phyloP scores from a whole-genome alignment of 495 filamentous ascomycete genomes.

The Penicillium salamii region DNA sequence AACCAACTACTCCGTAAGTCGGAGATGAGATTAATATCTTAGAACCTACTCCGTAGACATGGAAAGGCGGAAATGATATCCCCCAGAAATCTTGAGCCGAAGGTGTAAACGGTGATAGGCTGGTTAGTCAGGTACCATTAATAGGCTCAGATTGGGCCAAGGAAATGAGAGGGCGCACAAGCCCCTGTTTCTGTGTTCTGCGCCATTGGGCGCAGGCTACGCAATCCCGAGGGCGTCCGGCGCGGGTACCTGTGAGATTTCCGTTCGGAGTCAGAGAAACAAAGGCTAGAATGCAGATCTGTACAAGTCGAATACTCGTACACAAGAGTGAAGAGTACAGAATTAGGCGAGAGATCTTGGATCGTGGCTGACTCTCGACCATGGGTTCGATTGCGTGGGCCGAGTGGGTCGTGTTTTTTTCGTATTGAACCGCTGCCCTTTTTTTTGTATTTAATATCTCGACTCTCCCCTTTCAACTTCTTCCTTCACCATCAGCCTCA shows the following conservation, averaged over 20 bases:
- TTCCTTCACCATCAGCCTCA: conserved; percentile 8
- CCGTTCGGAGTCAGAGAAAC: background rate
- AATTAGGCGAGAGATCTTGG: background rate
- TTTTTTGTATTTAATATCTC: conserved; percentile 2
- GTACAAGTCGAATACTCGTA: no score
- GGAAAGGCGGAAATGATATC: conserved; percentile 1
- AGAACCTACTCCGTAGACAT: background rate
- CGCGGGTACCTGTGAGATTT: conserved; percentile 1
- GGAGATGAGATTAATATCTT: background rate
- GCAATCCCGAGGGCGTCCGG: background rate
- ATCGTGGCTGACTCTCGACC: conserved; percentile 4
- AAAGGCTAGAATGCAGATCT: no score
- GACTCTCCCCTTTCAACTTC: conserved; percentile 2
- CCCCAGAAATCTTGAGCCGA: background rate
- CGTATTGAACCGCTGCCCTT: background rate
- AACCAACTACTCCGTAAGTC: background rate
- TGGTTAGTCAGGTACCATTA: background rate
- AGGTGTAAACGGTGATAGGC: background rate
- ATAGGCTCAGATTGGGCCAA: background rate
- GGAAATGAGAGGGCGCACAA: conserved; percentile 1
- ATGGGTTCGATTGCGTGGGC: conserved; percentile 1
- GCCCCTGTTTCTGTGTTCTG: background rate
- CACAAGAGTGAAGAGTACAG: no score
- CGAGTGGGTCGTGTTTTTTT: background rate
- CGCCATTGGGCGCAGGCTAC: background rate